phyloP scores from a whole-genome alignment of 1,139 yeast species.

The Saccharomyces hybrid region DNA sequence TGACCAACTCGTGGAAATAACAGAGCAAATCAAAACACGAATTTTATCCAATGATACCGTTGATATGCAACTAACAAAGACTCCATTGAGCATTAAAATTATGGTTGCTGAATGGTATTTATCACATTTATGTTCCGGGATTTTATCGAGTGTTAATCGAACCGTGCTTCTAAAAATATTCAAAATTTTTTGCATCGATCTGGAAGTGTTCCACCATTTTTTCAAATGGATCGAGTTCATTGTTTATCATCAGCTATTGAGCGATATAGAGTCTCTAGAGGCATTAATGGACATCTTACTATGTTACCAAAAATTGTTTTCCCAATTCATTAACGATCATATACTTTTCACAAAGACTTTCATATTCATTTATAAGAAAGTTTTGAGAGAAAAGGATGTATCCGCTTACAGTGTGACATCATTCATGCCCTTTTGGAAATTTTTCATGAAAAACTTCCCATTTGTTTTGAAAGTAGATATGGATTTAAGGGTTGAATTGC shows the following conservation, averaged over 20 bases:
- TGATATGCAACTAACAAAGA: slow-evolving; percentile 5
- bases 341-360: slow-evolving; percentile 29
- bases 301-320: slow-evolving; percentile 25
- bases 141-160: slow-evolving; percentile 15
- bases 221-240: slow-evolving; percentile 32
- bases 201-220: slow-evolving; percentile 26
- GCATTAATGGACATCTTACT: slow-evolving; percentile 26
- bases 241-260: slow-evolving; percentile 29
- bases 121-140: slow-evolving; percentile 23
- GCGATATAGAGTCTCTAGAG: slow-evolving; percentile 25
- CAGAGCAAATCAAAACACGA: slow-evolving; percentile 19
- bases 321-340: slow-evolving; percentile 30
- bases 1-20: slow-evolving; percentile 19
- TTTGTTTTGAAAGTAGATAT: slow-evolving; percentile 24
- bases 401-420: slow-evolving; percentile 20
- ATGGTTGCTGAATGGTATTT: slow-evolving; percentile 31
- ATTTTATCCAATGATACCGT: slow-evolving; percentile 8
- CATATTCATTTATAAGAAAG: slow-evolving; percentile 23
- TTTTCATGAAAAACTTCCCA: slow-evolving; percentile 27
- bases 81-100: slow-evolving; percentile 25
- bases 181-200: slow-evolving; percentile 20
- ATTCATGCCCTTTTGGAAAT: slow-evolving; percentile 30
- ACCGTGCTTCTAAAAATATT: slow-evolving; percentile 18
- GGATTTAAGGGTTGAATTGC: slow-evolving; percentile 24
- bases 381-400: slow-evolving; percentile 20